phyloP scores from a whole-genome alignment of 2,329 filamentous ascomycete genomes.

The Colletotrichum truncatum region DNA sequence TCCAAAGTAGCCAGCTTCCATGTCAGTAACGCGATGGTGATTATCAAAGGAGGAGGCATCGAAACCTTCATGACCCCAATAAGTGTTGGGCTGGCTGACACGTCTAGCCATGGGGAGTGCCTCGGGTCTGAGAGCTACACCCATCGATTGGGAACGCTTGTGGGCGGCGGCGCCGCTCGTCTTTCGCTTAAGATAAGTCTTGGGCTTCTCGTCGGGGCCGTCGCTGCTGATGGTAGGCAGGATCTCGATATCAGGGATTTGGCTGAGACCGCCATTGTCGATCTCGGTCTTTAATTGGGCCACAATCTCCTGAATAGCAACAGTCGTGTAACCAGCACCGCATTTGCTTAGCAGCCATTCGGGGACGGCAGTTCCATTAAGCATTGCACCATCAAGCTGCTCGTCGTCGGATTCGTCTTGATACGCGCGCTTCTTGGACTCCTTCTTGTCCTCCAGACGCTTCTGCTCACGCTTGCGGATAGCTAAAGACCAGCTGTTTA shows the following conservation, averaged over 20 bases:
- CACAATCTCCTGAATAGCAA: constrained; percentile 57
- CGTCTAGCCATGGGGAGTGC: constrained; percentile 37
- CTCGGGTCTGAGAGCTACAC: constrained; percentile 35
- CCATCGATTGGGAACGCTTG: constrained; percentile 47
- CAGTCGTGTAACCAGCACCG: constrained; percentile 56
- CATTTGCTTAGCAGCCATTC: constrained; percentile 58
- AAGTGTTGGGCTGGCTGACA: constrained; percentile 36
- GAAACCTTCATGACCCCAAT: constrained; percentile 29
- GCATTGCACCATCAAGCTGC: constrained; percentile 40
- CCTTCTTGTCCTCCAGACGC: constrained; percentile 56
- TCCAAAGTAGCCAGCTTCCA: constrained; percentile 31
- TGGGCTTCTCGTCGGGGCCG: constrained; percentile 38
- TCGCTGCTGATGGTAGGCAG: constrained; percentile 61
- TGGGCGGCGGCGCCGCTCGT: constrained; percentile 34
- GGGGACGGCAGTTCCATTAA: constrained; percentile 53
- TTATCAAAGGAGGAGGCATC: constrained; percentile 37
- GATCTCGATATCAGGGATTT: constrained; percentile 68
- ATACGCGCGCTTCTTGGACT: constrained; percentile 41
- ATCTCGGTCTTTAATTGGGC: constrained; percentile 56
- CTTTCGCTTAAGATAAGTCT: constrained; percentile 38
- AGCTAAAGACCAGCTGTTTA: constrained; percentile 69
- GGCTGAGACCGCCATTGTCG: constrained; percentile 47
- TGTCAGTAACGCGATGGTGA: constrained; percentile 37
- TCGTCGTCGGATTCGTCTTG: constrained; percentile 40
- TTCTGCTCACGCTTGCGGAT: constrained; percentile 72